phyloP scores from a whole-genome alignment of 129 eudicot genomes.

The Gnaphalium uliginosum region DNA sequence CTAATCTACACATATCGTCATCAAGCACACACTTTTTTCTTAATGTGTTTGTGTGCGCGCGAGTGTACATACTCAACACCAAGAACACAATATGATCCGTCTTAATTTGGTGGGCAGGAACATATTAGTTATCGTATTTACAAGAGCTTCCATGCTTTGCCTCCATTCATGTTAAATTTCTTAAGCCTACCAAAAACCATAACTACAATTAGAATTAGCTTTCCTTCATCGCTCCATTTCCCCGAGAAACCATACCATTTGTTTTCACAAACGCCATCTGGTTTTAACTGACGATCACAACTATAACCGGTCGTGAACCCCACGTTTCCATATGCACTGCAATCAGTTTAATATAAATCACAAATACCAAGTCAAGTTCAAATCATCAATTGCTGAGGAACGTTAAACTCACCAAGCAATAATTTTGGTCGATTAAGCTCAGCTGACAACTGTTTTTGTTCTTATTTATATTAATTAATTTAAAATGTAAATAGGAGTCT shows the following conservation, averaged over 20 bases:
- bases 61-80: constrained; percentile 10
- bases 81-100: constrained; percentile 1
- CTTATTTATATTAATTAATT: too few species aligned
- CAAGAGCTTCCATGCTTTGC: constrained; percentile 77
- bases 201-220: constrained; percentile 59
- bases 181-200: constrained; percentile 93
- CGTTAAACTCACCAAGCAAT: neutral
- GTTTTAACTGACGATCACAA: constrained; percentile 48
- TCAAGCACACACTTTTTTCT: neutral
- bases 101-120: neutral
- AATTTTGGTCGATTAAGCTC: neutral
- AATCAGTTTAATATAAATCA: neutral
- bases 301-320: constrained; percentile 86
- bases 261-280: constrained; percentile 46
- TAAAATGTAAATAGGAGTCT: too few species aligned
- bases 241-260: constrained; percentile 82
- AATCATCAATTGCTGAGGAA: too few species aligned
- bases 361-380: neutral
- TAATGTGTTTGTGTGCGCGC: neutral
- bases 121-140: constrained; percentile 26
- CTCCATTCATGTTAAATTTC: constrained; percentile 74
- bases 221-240: constrained; percentile 76
- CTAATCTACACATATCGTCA: neutral
- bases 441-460: neutral
- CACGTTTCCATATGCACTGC: constrained; percentile 90